Percentiles rank a stretch among this genome's conserved stretches.
Evolutionary conservation across 768 basidiomycete genomes (phyloP).

Genomic region (Amanita thiersii): DNA sequence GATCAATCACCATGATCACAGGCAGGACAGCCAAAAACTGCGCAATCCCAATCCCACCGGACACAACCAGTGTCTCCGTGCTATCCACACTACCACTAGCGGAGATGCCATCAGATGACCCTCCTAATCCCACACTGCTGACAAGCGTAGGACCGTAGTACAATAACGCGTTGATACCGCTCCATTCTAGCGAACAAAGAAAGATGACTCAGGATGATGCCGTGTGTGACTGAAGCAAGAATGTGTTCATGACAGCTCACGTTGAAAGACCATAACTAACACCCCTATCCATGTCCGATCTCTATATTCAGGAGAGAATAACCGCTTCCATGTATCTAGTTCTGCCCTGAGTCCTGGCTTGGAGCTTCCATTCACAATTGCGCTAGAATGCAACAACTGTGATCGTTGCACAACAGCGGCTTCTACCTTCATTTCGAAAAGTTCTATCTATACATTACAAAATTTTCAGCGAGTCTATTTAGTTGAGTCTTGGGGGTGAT

Average conservation of each 20-base stretch:
- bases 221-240: not conserved
- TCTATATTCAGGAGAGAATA: conserved; percentile 47
- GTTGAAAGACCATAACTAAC: conserved; percentile 78
- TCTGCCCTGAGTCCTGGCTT: conserved; percentile 23
- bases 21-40: conserved; percentile 74
- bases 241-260: conserved; percentile 29
- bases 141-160: conserved; percentile 79
- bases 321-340: conserved; percentile 40
- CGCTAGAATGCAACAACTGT: conserved; percentile 11
- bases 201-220: not conserved
- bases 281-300: conserved; percentile 63
- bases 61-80: conserved; percentile 52
- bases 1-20: conserved; percentile 64
- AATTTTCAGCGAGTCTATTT: not conserved
- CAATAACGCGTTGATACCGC: conserved; percentile 76
- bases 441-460: conserved; percentile 43
- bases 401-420: conserved; percentile 39
- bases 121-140: conserved; percentile 50
- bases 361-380: conserved; percentile 14
- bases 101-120: too few species aligned
- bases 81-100: conserved; percentile 18
- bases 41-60: conserved; percentile 73
- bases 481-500: not conserved
- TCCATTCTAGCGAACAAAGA: conserved; percentile 58
- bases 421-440: conserved; percentile 72